Conservation (phyloP, 768 basidiomycete species). For the Termitomyces sp. region DNA sequence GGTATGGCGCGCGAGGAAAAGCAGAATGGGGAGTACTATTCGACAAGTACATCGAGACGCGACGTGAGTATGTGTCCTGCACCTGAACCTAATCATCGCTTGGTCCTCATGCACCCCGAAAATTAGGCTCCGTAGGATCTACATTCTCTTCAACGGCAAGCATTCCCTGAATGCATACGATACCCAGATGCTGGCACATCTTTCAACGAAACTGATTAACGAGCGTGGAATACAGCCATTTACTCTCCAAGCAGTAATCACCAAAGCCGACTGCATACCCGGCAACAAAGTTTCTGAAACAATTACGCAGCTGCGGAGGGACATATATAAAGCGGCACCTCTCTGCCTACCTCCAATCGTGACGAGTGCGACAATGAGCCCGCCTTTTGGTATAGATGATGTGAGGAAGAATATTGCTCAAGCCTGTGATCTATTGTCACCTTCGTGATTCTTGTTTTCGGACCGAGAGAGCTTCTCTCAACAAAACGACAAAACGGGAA, state of each 20-base stretch:
- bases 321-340: conserved; percentile 51
- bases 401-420: conserved; percentile 53
- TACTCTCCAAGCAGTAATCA: conserved; percentile 68
- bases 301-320: conserved; percentile 37
- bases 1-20: conserved; percentile 70
- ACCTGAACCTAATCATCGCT: neutral
- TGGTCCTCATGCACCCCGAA: neutral
- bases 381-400: conserved; percentile 49
- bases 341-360: conserved; percentile 64
- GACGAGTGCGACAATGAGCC: conserved; percentile 43
- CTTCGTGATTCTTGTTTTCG: neutral
- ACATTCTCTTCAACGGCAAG: conserved; percentile 63
- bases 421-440: conserved; percentile 40
- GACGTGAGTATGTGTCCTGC: conserved; percentile 48
- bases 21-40: conserved; percentile 73
- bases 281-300: conserved; percentile 23
- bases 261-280: conserved; percentile 57
- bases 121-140: conserved; percentile 60
- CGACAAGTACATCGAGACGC: conserved; percentile 53
- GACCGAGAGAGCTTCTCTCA: neutral
- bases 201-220: conserved; percentile 36
- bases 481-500: neutral
- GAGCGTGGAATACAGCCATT: conserved; percentile 35
- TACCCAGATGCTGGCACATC: conserved; percentile 51
- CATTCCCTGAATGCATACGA: conserved; percentile 57